Conservation (phyloP, 2,329 filamentous ascomycete species). For the Colletotrichum graminicola region DNA sequence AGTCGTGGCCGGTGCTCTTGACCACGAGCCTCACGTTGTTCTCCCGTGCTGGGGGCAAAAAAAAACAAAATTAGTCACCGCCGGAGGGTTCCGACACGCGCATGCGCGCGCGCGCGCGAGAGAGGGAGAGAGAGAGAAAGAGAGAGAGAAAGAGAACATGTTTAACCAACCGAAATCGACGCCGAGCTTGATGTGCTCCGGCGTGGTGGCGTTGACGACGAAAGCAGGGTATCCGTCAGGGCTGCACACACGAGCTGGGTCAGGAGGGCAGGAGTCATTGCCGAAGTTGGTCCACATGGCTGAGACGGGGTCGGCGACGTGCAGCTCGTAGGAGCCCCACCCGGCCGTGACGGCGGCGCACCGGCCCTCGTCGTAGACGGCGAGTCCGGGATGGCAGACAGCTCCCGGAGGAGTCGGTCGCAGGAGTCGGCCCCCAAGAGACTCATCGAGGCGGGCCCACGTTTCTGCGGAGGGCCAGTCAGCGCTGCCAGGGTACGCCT, state of each 20-base stretch:
- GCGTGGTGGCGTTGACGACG: constrained; percentile 52
- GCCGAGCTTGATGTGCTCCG: constrained; percentile 49
- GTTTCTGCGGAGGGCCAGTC: constrained; percentile 61
- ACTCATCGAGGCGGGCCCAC: constrained; percentile 62
- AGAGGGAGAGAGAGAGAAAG: too few relatives aligned
- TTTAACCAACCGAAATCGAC: constrained; percentile 58
- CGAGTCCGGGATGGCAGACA: constrained; percentile 57
- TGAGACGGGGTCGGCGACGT: constrained; percentile 52
- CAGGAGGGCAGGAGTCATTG: constrained; percentile 65
- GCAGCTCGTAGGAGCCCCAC: constrained; percentile 48
- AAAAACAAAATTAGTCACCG: constrained; percentile 45
- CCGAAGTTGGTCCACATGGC: constrained; percentile 57
- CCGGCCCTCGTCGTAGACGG: constrained; percentile 47
- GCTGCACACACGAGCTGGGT: constrained; percentile 51
- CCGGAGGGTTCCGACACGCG: too few relatives aligned
- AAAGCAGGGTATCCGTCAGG: constrained; percentile 51
- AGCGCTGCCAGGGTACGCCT: constrained; percentile 59
- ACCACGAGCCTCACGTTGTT: constrained; percentile 58
- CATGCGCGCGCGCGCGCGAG: too few relatives aligned
- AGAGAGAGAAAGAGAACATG: too few relatives aligned
- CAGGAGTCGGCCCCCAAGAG: constrained; percentile 58
- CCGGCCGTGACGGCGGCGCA: constrained; percentile 47
- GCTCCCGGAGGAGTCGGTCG: constrained; percentile 58
- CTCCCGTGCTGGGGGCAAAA: constrained; percentile 50
- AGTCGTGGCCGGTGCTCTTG: constrained; percentile 59